Evolutionary conservation across 2,329 filamentous ascomycete species (phyloP).

Genomic region (Camptophora hylomeconis): DNA sequence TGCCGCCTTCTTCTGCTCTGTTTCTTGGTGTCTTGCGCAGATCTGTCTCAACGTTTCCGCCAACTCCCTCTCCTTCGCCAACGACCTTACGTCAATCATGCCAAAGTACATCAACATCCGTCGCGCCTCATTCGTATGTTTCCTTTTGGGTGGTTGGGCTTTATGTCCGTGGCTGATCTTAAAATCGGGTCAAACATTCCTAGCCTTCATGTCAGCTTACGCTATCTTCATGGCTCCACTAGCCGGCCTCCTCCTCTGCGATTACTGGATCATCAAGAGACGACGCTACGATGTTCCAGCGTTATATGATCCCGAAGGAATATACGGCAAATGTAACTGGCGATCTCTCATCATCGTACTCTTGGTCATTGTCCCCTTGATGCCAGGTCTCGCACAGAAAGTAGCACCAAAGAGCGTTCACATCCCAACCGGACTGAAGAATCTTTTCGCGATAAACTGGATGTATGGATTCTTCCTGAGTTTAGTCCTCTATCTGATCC

Average conservation of each 20-base stretch:
- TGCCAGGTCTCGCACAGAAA: slow-evolving; percentile 33
- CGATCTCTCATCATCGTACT: slow-evolving; percentile 9
- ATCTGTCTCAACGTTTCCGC: slow-evolving; percentile 35
- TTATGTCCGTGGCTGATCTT: slow-evolving; percentile 55
- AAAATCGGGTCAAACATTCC: slow-evolving; percentile 41
- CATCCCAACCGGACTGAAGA: slow-evolving; percentile 6
- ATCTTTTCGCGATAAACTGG: slow-evolving; percentile 10
- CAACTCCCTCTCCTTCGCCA: slow-evolving; percentile 39
- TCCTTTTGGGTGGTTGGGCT: slow-evolving; percentile 43
- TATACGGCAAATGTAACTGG: slow-evolving; percentile 43
- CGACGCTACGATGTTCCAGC: slow-evolving; percentile 38
- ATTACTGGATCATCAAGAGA: slow-evolving; percentile 46
- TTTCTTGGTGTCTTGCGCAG: slow-evolving; percentile 29
- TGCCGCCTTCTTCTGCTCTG: slow-evolving; percentile 20
- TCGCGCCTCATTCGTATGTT: slow-evolving; percentile 41
- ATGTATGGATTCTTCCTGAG: slow-evolving; percentile 7
- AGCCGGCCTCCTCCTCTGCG: slow-evolving; percentile 44
- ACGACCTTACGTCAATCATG: slow-evolving; percentile 41
- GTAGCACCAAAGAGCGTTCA: slow-evolving; percentile 4
- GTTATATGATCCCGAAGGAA: slow-evolving; percentile 36
- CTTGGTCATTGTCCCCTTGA: slow-evolving; percentile 17
- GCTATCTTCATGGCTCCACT: slow-evolving; percentile 53
- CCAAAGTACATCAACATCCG: slow-evolving; percentile 42
- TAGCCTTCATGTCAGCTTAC: slow-evolving; percentile 54
- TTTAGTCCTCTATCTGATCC: slow-evolving; percentile 4